These are phyloP conservation scores for Eugenia klotzschiana DNA, from an alignment of 441 rosid species.

Conservation along the genomic window DNA sequence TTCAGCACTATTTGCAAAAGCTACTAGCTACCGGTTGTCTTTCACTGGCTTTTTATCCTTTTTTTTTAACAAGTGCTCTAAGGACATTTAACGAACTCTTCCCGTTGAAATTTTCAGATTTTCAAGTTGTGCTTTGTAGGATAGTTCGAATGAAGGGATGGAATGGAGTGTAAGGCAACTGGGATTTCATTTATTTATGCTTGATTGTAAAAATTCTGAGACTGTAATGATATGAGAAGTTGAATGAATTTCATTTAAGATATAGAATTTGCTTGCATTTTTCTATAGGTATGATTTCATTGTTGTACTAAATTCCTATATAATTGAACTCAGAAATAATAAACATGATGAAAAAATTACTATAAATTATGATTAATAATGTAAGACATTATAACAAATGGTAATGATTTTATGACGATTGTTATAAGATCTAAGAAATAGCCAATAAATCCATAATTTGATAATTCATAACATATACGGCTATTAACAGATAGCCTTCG, in stretches of 20 bases:
- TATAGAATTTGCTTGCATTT: neutral
- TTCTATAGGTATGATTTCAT: neutral
- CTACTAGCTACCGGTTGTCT: too few relatives aligned
- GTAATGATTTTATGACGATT: neutral
- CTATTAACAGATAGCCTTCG: neutral
- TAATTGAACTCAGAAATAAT: neutral
- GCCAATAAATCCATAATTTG: neutral
- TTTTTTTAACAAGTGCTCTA: neutral
- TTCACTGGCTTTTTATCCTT: neutral
- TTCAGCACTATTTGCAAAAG: too few relatives aligned
- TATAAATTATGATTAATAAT: too few relatives aligned
- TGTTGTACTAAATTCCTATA: neutral
- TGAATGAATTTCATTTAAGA: neutral
- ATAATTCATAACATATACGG: neutral
- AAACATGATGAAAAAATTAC: neutral
- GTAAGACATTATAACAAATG: too few relatives aligned
- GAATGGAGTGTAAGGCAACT: neutral
- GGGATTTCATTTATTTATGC: neutral
- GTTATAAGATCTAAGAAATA: neutral
- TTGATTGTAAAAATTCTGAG: neutral
- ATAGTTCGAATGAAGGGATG: neutral
- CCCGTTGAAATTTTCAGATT: neutral
- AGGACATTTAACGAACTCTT: neutral
- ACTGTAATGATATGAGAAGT: neutral
- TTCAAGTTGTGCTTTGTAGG: neutral